A percentile compares a stretch with the other conserved stretches of the same genome.
Evolutionary conservation across 2,329 filamentous ascomycete genomes (phyloP).

Genomic region (Blastomyces percursus): DNA sequence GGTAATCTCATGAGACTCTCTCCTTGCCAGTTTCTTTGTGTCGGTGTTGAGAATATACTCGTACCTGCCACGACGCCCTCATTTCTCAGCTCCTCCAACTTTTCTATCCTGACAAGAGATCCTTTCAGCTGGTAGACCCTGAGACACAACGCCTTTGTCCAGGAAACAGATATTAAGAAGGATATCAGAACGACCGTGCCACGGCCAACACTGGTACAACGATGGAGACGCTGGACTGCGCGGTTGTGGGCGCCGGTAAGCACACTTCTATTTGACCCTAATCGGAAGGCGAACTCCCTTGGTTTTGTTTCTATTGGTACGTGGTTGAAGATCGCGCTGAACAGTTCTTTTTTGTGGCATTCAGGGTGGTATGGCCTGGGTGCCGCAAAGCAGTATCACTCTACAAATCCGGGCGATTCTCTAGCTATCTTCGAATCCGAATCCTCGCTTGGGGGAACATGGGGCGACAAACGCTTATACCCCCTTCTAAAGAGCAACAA

Average conservation of each 20-base stretch:
- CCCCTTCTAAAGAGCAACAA: slow-evolving; percentile 64
- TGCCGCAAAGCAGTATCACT: slow-evolving; percentile 50
- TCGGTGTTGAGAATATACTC: neutral
- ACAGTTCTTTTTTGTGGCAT: neutral
- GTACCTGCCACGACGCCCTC: neutral
- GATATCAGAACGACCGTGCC: neutral
- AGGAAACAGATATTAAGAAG: neutral
- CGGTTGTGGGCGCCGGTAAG: slow-evolving; percentile 10
- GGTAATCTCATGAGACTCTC: neutral
- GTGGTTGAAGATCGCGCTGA: neutral
- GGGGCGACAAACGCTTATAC: slow-evolving; percentile 56
- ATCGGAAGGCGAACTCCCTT: neutral
- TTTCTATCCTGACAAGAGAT: neutral
- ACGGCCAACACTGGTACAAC: neutral
- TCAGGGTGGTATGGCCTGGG: slow-evolving; percentile 47
- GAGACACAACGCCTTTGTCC: neutral
- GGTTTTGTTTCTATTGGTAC: neutral
- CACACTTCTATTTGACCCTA: neutral
- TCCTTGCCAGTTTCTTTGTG: neutral
- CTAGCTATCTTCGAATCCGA: slow-evolving; percentile 50
- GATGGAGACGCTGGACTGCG: slow-evolving; percentile 5
- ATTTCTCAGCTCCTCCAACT: neutral
- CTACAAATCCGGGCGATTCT: slow-evolving; percentile 47
- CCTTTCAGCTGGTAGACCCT: neutral
- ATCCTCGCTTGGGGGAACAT: slow-evolving; percentile 54